Evolutionary conservation across 257 asterid species (phyloP), one percentile per base, ranked within the genome.

Genomic region (Orobanche coerulescens): DNA sequence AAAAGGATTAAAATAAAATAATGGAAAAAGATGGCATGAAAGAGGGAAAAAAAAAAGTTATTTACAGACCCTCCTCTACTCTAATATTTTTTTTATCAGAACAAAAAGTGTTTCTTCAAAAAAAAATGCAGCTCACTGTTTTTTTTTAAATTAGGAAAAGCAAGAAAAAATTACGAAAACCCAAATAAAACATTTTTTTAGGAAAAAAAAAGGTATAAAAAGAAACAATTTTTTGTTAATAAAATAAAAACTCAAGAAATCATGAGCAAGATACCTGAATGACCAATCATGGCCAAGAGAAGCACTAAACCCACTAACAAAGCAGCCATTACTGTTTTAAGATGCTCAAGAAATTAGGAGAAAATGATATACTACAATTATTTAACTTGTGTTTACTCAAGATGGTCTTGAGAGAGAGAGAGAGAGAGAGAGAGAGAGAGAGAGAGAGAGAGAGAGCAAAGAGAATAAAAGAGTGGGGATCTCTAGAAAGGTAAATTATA

Each of bases 271-370:
- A 42, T 52, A 81, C 88, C 82, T 76, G 84, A 78, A 63, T 30
- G 73, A 28, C 73, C 75, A 69, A 72, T 64, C 61, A 80, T 62
- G 67, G 84, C 77, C 52, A 81, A 71, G 76, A 88, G 57, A 61
- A 84, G 55, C 22, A 80, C 48, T 51, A 81, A 73, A 34, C 51
- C 71, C 53, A 82, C 71, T 23, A 78, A 71, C 58, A 76, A 54
- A 67, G 68, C 81, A 70, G 82, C 86, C 96, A 87, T 90, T 62
- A 3, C 9, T 64, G 1, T 18, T 49, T 30, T 55, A 47, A 46
- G 54, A 67, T 12, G 51, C 61, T 31, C 61, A 34, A 56, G 62
- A 65, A 53, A 14, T 16, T 51, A 16, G 31, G 30, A 59, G 28
- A 34, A 44, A 54, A 49, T 15, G 28, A 13, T 18, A 46, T n/a